Base-by-base conservation (phyloP, 768 basidiomycete species). In the Lactarius vividus region DNA sequence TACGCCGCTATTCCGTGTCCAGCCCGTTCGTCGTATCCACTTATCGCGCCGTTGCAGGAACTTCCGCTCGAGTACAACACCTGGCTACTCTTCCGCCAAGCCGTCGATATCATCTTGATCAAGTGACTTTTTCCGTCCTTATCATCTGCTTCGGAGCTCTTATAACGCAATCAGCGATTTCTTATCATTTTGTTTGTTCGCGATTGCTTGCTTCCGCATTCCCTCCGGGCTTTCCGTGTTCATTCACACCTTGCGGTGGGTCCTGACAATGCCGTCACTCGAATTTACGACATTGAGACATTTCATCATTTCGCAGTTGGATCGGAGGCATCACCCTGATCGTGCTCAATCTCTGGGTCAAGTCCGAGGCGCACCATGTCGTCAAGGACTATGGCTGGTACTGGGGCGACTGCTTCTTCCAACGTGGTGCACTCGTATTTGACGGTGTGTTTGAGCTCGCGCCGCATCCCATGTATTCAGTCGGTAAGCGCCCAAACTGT, bases 311-410 rank as follows among this genome's bases (percentile, higher is more conserved):
- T 35, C 28, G 11, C 64, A 93, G 93, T 70, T 99, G 96, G 96
- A 77, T 90, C 54, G 89, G 89, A 26, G 97, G 97, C 5, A 74
- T 92, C 66, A 83, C 85, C 0, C 79, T 99, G 29, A 94, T 98
- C 74, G 84, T 83, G 26, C 98, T 98, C 82, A 98, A 99, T 75
- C 83, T 98, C 40, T 98, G 96, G 95, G 94, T 99, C 68, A 99
- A 99, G 75, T 92, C 91, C 2, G 96, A 98, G 73, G 97, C 97
- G 0, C 97, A 99, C 75, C 85, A 94, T 61, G 94, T 98, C 57
- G 95, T 98, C 67, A 98, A 97, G 72, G 96, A 98, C 73, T 98
- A 96, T 70, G 96, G 95, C 18, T 98, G 94, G 95, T 98, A 95
- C 75, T 94, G 94, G 94, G 95, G 92, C 11, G 92, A 94, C 70